Evolutionary conservation across 805 yeast species (phyloP).

Genomic region (Yarrowia osloensis): DNA sequence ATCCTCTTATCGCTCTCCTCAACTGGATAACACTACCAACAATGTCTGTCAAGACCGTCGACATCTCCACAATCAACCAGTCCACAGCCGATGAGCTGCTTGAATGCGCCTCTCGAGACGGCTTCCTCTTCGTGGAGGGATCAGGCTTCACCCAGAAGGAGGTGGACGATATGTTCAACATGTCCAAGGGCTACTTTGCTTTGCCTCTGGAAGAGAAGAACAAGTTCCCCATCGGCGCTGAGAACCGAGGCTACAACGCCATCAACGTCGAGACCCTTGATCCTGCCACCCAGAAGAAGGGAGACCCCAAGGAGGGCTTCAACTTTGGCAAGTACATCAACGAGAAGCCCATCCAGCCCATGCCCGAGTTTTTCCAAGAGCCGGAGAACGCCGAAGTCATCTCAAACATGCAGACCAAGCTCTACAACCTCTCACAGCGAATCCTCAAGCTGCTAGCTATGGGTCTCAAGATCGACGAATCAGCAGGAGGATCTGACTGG

Average conservation of each 20-base stretch:
- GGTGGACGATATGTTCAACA: conserved; percentile 52
- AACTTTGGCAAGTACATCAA: conserved; percentile 66
- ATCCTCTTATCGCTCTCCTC: neutral
- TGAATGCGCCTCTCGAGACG: conserved; percentile 62
- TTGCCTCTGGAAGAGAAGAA: conserved; percentile 55
- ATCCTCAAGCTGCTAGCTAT: conserved; percentile 60
- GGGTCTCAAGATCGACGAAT: conserved; percentile 62
- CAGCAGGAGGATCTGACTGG: conserved; percentile 58
- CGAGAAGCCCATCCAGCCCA: conserved; percentile 42
- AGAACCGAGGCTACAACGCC: conserved; percentile 63
- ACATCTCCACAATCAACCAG: conserved; percentile 50
- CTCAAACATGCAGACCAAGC: conserved; percentile 44
- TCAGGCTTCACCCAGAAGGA: conserved; percentile 61
- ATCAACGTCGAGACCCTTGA: conserved; percentile 56
- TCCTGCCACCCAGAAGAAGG: conserved; percentile 43
- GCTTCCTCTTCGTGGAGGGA: conserved; percentile 67
- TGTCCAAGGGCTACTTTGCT: conserved; percentile 55
- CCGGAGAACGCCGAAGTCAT: conserved; percentile 48
- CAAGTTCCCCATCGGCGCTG: conserved; percentile 52
- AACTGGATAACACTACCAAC: too few relatives aligned
- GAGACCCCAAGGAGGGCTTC: conserved; percentile 57
- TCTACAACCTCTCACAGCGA: conserved; percentile 52
- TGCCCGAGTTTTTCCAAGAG: conserved; percentile 57
- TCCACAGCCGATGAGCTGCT: conserved; percentile 55
- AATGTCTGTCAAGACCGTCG: conserved; percentile 44